Conservation (phyloP, 139 green algal species). For the Chlamydomonas urium region DNA sequence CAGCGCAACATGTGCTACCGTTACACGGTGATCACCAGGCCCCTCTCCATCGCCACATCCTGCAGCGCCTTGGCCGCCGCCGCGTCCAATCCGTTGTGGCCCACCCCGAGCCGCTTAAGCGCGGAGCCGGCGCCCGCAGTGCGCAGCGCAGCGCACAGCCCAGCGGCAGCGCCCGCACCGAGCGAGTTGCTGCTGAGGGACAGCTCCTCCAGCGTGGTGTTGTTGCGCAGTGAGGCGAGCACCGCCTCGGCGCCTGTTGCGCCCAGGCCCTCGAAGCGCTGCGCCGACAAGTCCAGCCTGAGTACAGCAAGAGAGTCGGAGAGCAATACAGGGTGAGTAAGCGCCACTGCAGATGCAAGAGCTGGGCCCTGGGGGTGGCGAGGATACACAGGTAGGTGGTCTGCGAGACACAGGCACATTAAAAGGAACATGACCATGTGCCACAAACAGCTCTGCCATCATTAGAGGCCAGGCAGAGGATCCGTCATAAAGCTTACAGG, state of each 20-base stretch:
- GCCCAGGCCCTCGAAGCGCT: constrained; percentile 15
- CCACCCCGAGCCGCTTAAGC: not conserved
- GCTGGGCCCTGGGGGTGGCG: too few species aligned
- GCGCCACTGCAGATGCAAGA: too few species aligned
- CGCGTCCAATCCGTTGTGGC: not conserved
- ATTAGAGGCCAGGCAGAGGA: too few species aligned
- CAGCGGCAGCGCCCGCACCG: not conserved
- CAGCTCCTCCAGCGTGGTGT: constrained; percentile 2
- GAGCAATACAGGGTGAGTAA: too few species aligned
- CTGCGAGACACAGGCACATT: too few species aligned
- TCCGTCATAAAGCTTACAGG: too few species aligned
- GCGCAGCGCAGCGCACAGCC: not conserved
- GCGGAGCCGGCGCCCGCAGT: not conserved
- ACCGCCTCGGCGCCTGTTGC: constrained; percentile 2
- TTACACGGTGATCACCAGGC: constrained; percentile 6
- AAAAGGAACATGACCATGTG: too few species aligned
- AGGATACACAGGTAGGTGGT: too few species aligned
- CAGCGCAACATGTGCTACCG: too few species aligned
- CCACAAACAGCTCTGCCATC: too few species aligned
- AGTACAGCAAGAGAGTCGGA: too few species aligned
- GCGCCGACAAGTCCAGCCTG: constrained; percentile 9
- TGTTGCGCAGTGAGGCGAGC: not conserved
- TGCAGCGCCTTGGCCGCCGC: not conserved
- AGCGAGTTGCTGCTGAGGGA: not conserved
- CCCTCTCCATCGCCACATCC: not conserved